Base-by-base conservation (phyloP, 495 filamentous ascomycete genomes). In the Xanthoparmelia taractica region DNA sequence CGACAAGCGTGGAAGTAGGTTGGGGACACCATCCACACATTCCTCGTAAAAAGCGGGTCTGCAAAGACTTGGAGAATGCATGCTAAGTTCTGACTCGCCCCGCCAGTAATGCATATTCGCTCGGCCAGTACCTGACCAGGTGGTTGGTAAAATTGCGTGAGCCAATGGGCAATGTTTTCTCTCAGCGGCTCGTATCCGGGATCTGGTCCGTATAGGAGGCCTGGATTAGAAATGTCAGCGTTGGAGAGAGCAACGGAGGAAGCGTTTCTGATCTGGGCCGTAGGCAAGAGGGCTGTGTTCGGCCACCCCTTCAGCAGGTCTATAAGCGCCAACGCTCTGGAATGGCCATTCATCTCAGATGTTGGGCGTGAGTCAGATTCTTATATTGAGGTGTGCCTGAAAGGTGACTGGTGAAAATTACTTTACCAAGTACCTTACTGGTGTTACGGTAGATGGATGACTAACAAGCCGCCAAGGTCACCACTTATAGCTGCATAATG, bases 51-150 rank as follows among this genome's bases (percentile, higher is more conserved):
- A 3, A 77, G 71, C 0, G 90, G 88, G 69, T 95, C 91, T 0
- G 90, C 88, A 65, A 87, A 96, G 23, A 85, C 83, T 68, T 84
- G 80, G 34, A 97, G 75, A 4, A 92, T 73, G 65, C 80, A 85
- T 2, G 86, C 88, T 11, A 96, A 73, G 68, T 84, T 88, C 73
- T 93, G 90, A 58, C 80, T 85, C 4, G 92, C 92, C 18, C 85
- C 92, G 38, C 89, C 87, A 0, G 91, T 90, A 69, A 97, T 87
- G 72, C 85, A 87, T 54, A 96, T 87, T 52, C 90, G 79, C 7
- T 83, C 78, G 2, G 78, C 45, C 1, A 71, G 63, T n/a, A 83
- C 74, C 0, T 76, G 72, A 0, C 71, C 65, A 17, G 61, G 59
- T 0, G 81, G 78, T 34, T 72, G 69, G 63, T 92, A 96, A 65